Evolutionary conservation across 2,329 filamentous ascomycete genomes (phyloP).

Genomic region (Scleromitrula shiraiana): DNA sequence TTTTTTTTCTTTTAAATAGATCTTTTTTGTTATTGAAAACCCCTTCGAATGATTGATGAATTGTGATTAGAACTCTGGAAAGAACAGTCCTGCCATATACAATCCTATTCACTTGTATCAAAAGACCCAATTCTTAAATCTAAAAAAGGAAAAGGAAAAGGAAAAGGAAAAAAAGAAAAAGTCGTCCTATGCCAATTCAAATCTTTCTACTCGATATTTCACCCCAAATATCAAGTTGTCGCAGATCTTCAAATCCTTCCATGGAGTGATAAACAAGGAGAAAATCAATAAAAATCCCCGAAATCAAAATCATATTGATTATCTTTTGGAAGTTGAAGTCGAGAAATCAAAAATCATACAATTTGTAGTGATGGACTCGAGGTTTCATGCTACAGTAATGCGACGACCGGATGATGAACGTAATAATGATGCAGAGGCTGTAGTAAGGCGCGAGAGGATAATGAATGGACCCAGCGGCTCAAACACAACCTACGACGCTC

Average conservation of each 20-base stretch:
- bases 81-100: no score
- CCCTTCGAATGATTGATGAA: no score
- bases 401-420: slow-evolving; percentile 23
- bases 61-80: no score
- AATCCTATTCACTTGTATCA: slow-evolving; percentile 5
- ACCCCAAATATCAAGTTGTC: background rate
- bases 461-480: slow-evolving; percentile 11
- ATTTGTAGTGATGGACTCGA: slow-evolving; percentile 23
- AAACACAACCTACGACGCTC: slow-evolving; percentile 2
- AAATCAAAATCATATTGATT: no score
- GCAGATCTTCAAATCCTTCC: slow-evolving; percentile 10
- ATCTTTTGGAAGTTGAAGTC: slow-evolving; percentile 13
- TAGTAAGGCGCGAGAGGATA: slow-evolving; percentile 8
- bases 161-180: background rate
- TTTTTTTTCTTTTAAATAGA: no score
- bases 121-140: slow-evolving; percentile 13
- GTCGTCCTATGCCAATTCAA: background rate
- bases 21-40: no score
- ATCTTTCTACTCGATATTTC: background rate
- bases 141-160: slow-evolving; percentile 4
- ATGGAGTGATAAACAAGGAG: slow-evolving; percentile 21
- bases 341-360: no score
- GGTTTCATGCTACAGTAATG: slow-evolving; percentile 28
- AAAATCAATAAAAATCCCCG: slow-evolving; percentile 4
- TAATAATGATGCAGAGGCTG: background rate